Percentiles rank a stretch among this genome's conserved stretches.
phyloP scores from a whole-genome alignment of 2,329 filamentous ascomycete species.

The Endothia cerciana region DNA sequence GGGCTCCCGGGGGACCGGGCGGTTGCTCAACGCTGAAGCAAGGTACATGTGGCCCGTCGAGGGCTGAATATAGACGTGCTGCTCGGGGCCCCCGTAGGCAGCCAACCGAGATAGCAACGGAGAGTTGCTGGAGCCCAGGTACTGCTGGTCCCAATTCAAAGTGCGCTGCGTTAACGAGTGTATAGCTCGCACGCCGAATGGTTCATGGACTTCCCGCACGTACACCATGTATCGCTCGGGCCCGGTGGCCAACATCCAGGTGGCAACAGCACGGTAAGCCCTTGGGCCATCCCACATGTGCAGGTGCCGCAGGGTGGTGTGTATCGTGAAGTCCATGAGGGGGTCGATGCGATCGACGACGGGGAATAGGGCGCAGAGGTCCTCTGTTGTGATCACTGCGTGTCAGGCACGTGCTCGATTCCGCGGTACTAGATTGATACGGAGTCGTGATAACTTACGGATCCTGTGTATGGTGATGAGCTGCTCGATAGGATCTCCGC shows the following conservation, averaged over 20 bases:
- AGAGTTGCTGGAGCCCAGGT: neutral
- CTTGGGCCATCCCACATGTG: constrained; percentile 1
- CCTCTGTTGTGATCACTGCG: neutral
- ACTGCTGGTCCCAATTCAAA: neutral
- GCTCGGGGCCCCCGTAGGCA: too few species aligned
- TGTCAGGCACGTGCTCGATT: neutral
- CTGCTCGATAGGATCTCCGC: neutral
- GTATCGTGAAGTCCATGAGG: neutral
- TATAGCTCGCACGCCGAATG: too few species aligned
- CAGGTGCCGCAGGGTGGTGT: neutral
- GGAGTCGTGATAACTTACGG: neutral
- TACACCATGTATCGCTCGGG: neutral
- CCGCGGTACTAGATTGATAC: neutral
- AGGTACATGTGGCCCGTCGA: too few species aligned
- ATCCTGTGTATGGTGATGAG: neutral
- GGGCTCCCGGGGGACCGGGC: neutral
- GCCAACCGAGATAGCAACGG: too few species aligned
- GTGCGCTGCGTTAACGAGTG: neutral
- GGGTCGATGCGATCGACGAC: neutral
- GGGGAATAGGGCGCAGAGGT: neutral
- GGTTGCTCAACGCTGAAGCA: neutral
- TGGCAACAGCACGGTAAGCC: neutral
- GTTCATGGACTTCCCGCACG: neutral
- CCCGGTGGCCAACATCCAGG: neutral
- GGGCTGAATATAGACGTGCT: too few species aligned